These are phyloP conservation scores for Xerocomus minutiporus DNA, from an alignment of 1,284 basidiomycete genomes.

Conservation along the genomic window DNA sequence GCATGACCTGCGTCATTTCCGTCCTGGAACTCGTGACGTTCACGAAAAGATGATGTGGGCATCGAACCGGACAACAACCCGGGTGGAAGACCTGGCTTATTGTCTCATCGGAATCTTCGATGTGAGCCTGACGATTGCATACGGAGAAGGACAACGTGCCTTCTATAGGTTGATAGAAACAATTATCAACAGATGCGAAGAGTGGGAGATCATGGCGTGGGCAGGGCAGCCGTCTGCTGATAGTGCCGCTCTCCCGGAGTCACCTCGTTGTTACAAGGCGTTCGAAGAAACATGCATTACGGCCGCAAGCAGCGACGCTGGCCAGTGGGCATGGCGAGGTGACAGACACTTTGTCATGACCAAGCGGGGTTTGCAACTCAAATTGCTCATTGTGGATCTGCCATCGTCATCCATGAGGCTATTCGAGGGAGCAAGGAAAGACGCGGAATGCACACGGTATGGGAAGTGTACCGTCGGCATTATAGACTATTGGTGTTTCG, in stretches of 20 bases:
- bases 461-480: conserved; percentile 27
- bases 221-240: conserved; percentile 26
- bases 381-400: conserved; percentile 22
- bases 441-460: conserved; percentile 16
- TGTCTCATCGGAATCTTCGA: conserved; percentile 32
- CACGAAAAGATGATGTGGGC: conserved; percentile 35
- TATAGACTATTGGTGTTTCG: conserved; percentile 33
- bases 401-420: conserved; percentile 17
- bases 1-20: conserved; percentile 24
- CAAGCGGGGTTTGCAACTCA: conserved; percentile 31
- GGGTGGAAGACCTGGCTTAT: conserved; percentile 31
- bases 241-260: conserved; percentile 30
- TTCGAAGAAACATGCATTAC: conserved; percentile 7
- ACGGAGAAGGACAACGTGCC: conserved; percentile 31
- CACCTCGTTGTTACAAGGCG: conserved; percentile 25
- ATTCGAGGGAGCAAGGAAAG: conserved; percentile 17
- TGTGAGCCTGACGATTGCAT: conserved; percentile 31
- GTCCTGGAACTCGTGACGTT: conserved; percentile 25
- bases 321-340: conserved; percentile 22
- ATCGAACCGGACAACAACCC: conserved; percentile 30
- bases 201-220: conserved; percentile 35
- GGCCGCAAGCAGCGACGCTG: neutral
- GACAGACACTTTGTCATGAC: conserved; percentile 31
- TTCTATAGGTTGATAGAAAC: conserved; percentile 31
- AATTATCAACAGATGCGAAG: conserved; percentile 26